Evolutionary conservation across 1,284 basidiomycete species (phyloP), one percentile per base, ranked within the genome.

Genomic region (Rhodotorula sp.): DNA sequence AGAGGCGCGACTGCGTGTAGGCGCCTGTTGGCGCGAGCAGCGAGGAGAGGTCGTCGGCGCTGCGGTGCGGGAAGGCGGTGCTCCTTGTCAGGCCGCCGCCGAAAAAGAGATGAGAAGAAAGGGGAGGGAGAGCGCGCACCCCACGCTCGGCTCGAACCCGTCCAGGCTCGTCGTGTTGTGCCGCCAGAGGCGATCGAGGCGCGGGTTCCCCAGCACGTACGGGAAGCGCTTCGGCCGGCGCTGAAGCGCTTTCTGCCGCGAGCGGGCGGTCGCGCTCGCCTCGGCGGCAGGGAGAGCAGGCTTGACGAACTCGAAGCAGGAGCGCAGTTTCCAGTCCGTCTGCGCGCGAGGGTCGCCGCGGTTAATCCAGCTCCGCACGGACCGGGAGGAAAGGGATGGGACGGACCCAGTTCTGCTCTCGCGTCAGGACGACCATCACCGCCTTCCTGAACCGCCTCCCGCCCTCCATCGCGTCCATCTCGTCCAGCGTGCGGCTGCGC

Each of bases 371-470:
- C 34, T 9, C 6, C 58, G 7, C n/a, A 51, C 46, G 32, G 39
- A 25, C 44, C 4, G 7, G 46, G 48, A 5, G 15, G 25, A 37
- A 21, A 6, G 4, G 3, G 9, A 22, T 2, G 50, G 39, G 39
- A 27, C 12, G 48, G 59, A 92, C 87, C 91, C 91, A 94, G 78
- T 91, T 92, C 80, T 87, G 88, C 81, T 94, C 91, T 58, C 91
- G 85, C 75, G 91, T 88, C 13, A 93, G 83, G 32, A 92, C 88
- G 13, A 85, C 84, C 58, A 80, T 83, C 48, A 90, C 87, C 0
- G 90, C 90, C 37, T 91, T 90, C 12, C 88, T 85, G 79, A 92
- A 91, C 39, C 58, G 32, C 2, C 51, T n/a, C 10, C 73, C 75
- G n/a, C 66, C 66, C 21, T 69, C 61, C 71, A 73, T 77, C 6